Conservation (phyloP, 805 yeast genomes). For the Candida mattraensis region DNA sequence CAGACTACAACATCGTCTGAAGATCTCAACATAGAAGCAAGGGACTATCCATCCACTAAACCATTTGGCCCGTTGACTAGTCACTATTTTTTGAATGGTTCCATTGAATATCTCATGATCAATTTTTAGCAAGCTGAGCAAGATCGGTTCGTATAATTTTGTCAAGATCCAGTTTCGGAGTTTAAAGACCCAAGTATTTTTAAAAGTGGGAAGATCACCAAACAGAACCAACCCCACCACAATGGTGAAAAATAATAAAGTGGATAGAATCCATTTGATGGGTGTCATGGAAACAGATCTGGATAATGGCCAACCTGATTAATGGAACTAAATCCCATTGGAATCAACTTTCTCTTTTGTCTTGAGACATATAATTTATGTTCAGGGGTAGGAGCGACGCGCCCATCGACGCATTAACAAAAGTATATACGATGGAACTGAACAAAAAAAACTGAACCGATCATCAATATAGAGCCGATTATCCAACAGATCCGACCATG, state of each 20-base stretch:
- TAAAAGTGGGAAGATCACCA: conserved; percentile 46
- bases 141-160: conserved; percentile 3
- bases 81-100: conserved; percentile 11
- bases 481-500: no score
- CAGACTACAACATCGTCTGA: conserved; percentile 29
- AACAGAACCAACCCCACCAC: conserved; percentile 39
- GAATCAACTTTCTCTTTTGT: not conserved
- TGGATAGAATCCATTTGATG: no score
- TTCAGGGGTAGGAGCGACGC: not conserved
- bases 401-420: not conserved
- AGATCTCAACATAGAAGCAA: conserved; percentile 36
- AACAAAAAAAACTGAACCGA: conserved; percentile 1
- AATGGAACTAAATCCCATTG: no score
- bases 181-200: conserved; percentile 36
- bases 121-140: conserved; percentile 9
- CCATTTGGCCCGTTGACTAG: conserved; percentile 12
- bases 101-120: conserved; percentile 31
- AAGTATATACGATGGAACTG: not conserved
- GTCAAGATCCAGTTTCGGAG: conserved; percentile 14
- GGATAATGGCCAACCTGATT: no score
- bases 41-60: conserved; percentile 47
- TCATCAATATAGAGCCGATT: no score
- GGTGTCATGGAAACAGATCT: no score
- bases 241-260: conserved; percentile 8
- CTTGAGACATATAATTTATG: not conserved